Evolutionary conservation across 208 protist species (phyloP), one percentile per base, ranked within the genome.

Genomic region (Leishmania tarentolae): DNA sequence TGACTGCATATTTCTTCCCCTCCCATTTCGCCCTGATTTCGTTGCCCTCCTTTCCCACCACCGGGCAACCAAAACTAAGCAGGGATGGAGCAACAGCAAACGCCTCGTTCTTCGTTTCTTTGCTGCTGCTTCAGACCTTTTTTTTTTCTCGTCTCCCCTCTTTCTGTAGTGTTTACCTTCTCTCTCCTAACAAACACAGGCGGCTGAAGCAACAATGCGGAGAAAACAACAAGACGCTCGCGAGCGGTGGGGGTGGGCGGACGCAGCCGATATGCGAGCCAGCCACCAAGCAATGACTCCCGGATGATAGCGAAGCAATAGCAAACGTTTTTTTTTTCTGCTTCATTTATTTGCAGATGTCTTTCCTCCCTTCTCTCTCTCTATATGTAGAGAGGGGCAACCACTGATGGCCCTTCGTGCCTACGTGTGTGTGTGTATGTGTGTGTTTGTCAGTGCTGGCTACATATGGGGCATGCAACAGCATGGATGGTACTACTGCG

Each of bases 11-110:
- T 6, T 17, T 69, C 37, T 69, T 69, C 37, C 21, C 61, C 61
- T 37, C 59, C 44, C 65, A 37, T 74, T 46, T 74, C 35, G 42
- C 19, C 19, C 65, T 69, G 65, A 40, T 69, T 69, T 69, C 65
- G 28, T 69, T 69, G 4, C 65, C 31, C 65, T 9, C 15, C 24
- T 13, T 69, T 40, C 17, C 17, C 35, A 63, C 31, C 57, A 63
- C 3, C 37, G 35, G 35, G 24, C 37, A 42, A 69, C 9, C 28
- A 11, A 8, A 44, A 28, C 37, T 3, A 65, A 28, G 4, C 37
- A 7, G 35, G 69, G n/a, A 28, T 8, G 42, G 35, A 8, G 40
- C 50, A 46, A 47, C 61, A 52, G 37, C 7, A 8, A 52, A 52
- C 1, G 42, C 42, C 31, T 76, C 53, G 24, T 56, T 76, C 56